Evolutionary conservation across 441 rosid species (phyloP), one percentile per base, ranked within the genome.

Genomic region (Populus hybrid): DNA sequence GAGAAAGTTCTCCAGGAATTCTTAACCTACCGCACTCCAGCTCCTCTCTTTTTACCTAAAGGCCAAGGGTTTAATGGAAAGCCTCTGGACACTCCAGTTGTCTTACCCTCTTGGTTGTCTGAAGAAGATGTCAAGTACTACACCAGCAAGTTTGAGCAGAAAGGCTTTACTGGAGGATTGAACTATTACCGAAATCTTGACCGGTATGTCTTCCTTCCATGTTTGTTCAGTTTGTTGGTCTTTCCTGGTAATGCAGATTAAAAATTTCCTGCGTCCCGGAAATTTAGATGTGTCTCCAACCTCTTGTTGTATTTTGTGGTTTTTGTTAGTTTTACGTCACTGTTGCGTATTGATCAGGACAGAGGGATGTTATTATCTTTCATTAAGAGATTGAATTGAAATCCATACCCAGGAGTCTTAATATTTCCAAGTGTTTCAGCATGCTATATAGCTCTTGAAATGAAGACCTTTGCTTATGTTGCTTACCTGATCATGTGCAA

Each of bases 181-280:
- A 89, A 88, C 87, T 89, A 89, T 82, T 89, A 89, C 82, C 84
- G 90, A 26, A 87, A 88, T 76, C n/a, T 88, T 79, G 84, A 89
- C 78, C 74, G 83, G 91, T 89, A 79, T 74, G 90, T 68, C 68
- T 12, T 24, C 14, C 28, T 66, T 32, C 23, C 40, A 23, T 35
- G 42, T n/a, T n/a, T 24, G 38, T n/a, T 70, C 23, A 35, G 72
- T 36, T 75, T 70, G 16, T 4, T 73, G 14, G 18, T 32, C 8
- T 24, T 26, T 46, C 57, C 57, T 74, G 3, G n/a, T 32, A 34
- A 72, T 0, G 30, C 69, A 3, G 28, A 21, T 26, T 21, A 9
- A 24, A 65, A 14, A 4, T 46, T 12, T 46, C 57, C 57, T 46
- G 57, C 6, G 1, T 7, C 36, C 36, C 14, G 6, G 53, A 46